Percentiles rank a stretch among this genome's conserved stretches.
phyloP scores from a whole-genome alignment of 192 early-diverging fungal species.

The Gaertneriomyces semiglobifer region DNA sequence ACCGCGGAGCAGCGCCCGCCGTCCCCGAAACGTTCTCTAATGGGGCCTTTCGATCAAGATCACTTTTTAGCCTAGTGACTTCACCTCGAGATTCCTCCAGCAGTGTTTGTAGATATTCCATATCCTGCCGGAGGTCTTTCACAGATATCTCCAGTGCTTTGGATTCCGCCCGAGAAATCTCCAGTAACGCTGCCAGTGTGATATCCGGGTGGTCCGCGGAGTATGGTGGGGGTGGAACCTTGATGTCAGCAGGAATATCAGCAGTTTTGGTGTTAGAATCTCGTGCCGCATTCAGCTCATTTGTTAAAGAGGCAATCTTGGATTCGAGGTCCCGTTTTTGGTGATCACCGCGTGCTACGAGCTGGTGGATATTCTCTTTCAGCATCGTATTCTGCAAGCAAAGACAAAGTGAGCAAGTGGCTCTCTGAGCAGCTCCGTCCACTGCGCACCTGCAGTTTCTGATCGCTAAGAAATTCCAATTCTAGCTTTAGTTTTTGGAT shows the following conservation, averaged over 20 bases:
- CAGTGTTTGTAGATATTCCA: background rate
- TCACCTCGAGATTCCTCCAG: conserved; percentile 8
- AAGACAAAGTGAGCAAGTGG: background rate
- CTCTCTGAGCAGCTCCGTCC: background rate
- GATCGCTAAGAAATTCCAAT: conserved; percentile 37
- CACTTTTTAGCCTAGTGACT: background rate
- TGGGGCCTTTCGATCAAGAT: conserved; percentile 4
- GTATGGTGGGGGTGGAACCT: conserved; percentile 24
- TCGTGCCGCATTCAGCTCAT: background rate
- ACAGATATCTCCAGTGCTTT: conserved; percentile 15
- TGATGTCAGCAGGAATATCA: background rate
- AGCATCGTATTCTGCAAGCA: conserved; percentile 36
- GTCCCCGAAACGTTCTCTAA: background rate
- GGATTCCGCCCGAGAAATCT: conserved; percentile 13
- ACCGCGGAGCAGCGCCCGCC: conserved; percentile 7
- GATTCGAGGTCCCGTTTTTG: conserved; percentile 26
- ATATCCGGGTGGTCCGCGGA: conserved; percentile 4
- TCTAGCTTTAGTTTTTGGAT: conserved; percentile 32
- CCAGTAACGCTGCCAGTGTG: conserved; percentile 3
- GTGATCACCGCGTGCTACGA: conserved; percentile 30
- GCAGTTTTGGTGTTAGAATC: background rate
- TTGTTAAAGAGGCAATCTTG: conserved; percentile 3
- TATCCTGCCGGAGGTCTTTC: conserved; percentile 12
- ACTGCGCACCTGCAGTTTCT: conserved; percentile 30
- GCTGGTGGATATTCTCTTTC: conserved; percentile 49